Evolutionary conservation across 1,139 yeast genomes (phyloP).

Genomic region (Candida frijolesensis): DNA sequence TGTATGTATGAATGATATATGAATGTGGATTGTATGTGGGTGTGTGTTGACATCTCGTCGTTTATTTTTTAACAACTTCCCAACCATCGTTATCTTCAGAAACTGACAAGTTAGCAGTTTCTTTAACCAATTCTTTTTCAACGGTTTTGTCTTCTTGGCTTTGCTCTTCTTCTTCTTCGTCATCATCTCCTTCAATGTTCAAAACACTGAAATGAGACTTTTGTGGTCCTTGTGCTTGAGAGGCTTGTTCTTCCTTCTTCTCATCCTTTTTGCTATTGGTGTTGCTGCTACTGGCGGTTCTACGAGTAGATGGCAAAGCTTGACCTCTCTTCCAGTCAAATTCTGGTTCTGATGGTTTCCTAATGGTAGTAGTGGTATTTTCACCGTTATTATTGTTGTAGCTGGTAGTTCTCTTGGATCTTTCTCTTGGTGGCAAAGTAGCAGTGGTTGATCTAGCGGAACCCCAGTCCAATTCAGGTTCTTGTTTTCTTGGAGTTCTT

Average conservation of each 20-base stretch:
- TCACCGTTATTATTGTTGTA: constrained; percentile 20
- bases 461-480: constrained; percentile 64
- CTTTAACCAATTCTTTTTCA: constrained; percentile 40
- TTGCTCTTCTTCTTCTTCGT: constrained; percentile 55
- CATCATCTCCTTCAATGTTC: constrained; percentile 53
- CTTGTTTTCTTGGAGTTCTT: constrained; percentile 45
- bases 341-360: constrained; percentile 41
- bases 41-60: no score
- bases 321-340: constrained; percentile 35
- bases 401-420: constrained; percentile 22
- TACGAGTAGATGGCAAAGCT: constrained; percentile 28
- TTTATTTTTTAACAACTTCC: constrained; percentile 61
- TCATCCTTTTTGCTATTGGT: constrained; percentile 14
- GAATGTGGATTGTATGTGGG: no score
- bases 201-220: constrained; percentile 69
- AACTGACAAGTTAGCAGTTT: constrained; percentile 46
- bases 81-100: constrained; percentile 52
- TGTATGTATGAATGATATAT: no score
- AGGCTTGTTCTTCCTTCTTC: constrained; percentile 27
- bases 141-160: constrained; percentile 19
- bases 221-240: constrained; percentile 46
- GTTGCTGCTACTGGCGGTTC: constrained; percentile 15
- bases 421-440: constrained; percentile 42
- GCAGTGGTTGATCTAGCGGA: constrained; percentile 45
- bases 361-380: constrained; percentile 28